phyloP scores from a whole-genome alignment of 2,329 filamentous ascomycete genomes.

The Chaetomium globosum region DNA sequence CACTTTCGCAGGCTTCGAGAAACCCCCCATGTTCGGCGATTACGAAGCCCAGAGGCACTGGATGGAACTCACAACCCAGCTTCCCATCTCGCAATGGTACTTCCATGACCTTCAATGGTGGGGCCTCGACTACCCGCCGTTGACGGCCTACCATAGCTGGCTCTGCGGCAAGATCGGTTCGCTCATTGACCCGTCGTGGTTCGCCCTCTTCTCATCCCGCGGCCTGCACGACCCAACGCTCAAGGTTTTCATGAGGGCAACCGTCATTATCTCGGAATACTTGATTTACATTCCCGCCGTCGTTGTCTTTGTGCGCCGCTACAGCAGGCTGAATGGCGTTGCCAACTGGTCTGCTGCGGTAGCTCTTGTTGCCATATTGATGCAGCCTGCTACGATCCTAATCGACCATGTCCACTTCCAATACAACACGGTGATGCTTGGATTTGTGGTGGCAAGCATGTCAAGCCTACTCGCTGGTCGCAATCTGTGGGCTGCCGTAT shows the following conservation, averaged over 20 bases:
- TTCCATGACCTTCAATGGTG: slow-evolving; percentile 96
- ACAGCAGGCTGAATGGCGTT: slow-evolving; percentile 73
- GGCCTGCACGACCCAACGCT: slow-evolving; percentile 76
- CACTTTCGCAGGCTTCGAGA: slow-evolving; percentile 63
- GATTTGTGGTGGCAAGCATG: slow-evolving; percentile 81
- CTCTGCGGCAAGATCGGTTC: slow-evolving; percentile 83
- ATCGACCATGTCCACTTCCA: slow-evolving; percentile 97
- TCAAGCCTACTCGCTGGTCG: slow-evolving; percentile 85
- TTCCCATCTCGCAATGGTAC: slow-evolving; percentile 95
- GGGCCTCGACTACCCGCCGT: slow-evolving; percentile 95
- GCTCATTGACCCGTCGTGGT: slow-evolving; percentile 81
- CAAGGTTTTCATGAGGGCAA: slow-evolving; percentile 95
- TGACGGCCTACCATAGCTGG: slow-evolving; percentile 99
- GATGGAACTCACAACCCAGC: slow-evolving; percentile 93
- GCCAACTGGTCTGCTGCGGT: slow-evolving; percentile 81
- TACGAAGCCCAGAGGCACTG: slow-evolving; percentile 98
- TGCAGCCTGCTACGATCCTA: slow-evolving; percentile 88
- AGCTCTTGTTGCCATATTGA: slow-evolving; percentile 83
- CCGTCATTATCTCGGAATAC: slow-evolving; percentile 88
- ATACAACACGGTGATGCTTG: slow-evolving; percentile 98
- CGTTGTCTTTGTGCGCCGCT: slow-evolving; percentile 82
- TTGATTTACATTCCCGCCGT: slow-evolving; percentile 83
- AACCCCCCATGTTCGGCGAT: slow-evolving; percentile 90
- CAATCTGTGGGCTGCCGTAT: slow-evolving; percentile 84
- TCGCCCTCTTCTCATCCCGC: slow-evolving; percentile 79